A percentile compares a stretch with the other conserved stretches of the same genome.
Evolutionary conservation across 1,139 yeast genomes (phyloP).

Genomic region (Blastobotrys illinoisensis): DNA sequence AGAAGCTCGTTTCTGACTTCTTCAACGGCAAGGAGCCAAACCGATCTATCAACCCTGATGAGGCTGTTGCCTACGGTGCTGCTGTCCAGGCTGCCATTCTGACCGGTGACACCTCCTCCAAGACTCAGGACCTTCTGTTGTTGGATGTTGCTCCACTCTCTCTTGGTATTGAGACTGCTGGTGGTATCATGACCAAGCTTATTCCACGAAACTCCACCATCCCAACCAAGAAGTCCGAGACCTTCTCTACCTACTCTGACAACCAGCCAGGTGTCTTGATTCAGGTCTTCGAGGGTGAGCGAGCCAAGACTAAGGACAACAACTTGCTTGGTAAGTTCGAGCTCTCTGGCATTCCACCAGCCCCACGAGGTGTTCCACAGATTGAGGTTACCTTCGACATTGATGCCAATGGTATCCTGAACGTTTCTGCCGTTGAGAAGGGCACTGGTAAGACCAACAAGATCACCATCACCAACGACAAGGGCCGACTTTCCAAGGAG

Average conservation of each 20-base stretch:
- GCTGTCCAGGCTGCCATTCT: constrained; percentile 97
- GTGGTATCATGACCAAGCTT: constrained; percentile 96
- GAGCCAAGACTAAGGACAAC: constrained; percentile 93
- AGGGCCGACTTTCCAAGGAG: constrained; percentile 90
- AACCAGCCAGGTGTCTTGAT: constrained; percentile 96
- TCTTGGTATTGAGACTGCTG: constrained; percentile 93
- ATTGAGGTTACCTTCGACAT: constrained; percentile 89
- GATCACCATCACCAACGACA: constrained; percentile 91
- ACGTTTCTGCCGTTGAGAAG: constrained; percentile 90
- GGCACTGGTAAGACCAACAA: constrained; percentile 84
- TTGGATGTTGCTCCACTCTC: constrained; percentile 93
- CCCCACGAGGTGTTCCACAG: constrained; percentile 98
- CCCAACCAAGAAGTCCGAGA: constrained; percentile 91
- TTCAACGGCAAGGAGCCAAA: constrained; percentile 92
- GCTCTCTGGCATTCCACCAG: constrained; percentile 92
- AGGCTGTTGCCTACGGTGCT: constrained; percentile 97
- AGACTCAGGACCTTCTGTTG: constrained; percentile 79
- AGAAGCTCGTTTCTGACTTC: constrained; percentile 83
- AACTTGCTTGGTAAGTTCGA: constrained; percentile 94
- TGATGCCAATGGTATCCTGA: constrained; percentile 93
- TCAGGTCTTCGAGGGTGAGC: constrained; percentile 96
- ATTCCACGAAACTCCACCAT: constrained; percentile 96
- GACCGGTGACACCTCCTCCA: constrained; percentile 73
- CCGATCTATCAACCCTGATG: constrained; percentile 95
- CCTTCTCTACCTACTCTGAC: constrained; percentile 90